Evolutionary conservation across 208 protist genomes (phyloP).

Genomic region (Trypanosoma mega): DNA sequence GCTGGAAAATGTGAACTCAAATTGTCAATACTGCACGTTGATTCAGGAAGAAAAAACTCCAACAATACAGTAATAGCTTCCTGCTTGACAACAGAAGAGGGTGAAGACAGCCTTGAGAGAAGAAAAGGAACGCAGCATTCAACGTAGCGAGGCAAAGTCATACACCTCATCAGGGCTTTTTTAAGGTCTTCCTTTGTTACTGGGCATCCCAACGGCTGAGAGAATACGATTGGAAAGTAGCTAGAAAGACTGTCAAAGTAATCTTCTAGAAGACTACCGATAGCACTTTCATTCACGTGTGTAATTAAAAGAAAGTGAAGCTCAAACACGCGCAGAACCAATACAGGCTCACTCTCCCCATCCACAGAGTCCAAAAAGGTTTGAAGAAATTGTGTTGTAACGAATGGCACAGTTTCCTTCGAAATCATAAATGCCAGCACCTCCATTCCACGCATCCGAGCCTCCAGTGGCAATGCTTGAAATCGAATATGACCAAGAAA

Average conservation of each 20-base stretch:
- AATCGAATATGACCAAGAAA: slow-evolving; percentile 28
- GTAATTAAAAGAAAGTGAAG: slow-evolving; percentile 34
- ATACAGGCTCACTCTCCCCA: slow-evolving; percentile 72
- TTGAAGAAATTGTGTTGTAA: slow-evolving; percentile 31
- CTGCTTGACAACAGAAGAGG: slow-evolving; percentile 63
- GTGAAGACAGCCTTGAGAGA: slow-evolving; percentile 61
- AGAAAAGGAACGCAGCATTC: slow-evolving; percentile 70
- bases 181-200: slow-evolving; percentile 69
- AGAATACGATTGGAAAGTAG: slow-evolving; percentile 87
- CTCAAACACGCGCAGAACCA: slow-evolving; percentile 55
- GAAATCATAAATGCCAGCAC: slow-evolving; percentile 31
- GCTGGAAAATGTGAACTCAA: slow-evolving; percentile 22
- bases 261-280: slow-evolving; percentile 39
- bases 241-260: slow-evolving; percentile 80
- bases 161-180: slow-evolving; percentile 35
- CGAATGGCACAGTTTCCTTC: slow-evolving; percentile 16
- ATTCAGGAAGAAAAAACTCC: slow-evolving; percentile 20
- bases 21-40: slow-evolving; percentile 12
- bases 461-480: slow-evolving; percentile 22
- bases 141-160: slow-evolving; percentile 42
- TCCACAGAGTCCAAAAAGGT: slow-evolving; percentile 58
- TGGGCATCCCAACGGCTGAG: slow-evolving; percentile 48
- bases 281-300: slow-evolving; percentile 14
- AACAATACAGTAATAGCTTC: slow-evolving; percentile 37
- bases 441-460: slow-evolving; percentile 19